Base-by-base conservation (phyloP, 2,329 filamentous ascomycete genomes). In the Elsinoe ampelina region DNA sequence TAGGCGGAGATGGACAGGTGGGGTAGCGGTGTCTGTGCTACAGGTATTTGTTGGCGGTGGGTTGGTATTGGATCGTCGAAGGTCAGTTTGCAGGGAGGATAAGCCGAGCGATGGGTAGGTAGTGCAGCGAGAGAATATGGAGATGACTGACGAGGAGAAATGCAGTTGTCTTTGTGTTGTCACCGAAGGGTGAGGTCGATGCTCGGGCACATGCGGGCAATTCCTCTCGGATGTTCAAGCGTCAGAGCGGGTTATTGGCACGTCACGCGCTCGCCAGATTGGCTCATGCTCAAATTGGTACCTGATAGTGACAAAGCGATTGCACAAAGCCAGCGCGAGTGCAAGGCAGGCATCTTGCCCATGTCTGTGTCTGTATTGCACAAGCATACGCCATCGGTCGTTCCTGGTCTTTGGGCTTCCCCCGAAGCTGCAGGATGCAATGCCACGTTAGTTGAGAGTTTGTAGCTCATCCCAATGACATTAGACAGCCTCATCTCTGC, bases 231-330 rank as follows among this genome's bases (percentile, higher is more conserved):
- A 39, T n/a, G 3, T 34, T 50, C 13, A 22, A 50, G 30, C n/a
- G 26, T 52, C 48, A 39, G 26, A 36, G 35, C 32, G 32, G 26
- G 4, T 30, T 30, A n/a, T 30, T 30, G 26, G 48, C 48, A 52
- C 48, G 48, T 52, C 48, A 52, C 48, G 48, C 48, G 48, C 48
- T 52, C 26, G 6, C 41, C 41, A 45, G 41, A 45, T 45, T 45
- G 41, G 41, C 41, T 45, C 41, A 45, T 45, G 41, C 41, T 45
- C 41, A 22, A 19, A 22, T 20, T 45, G 41, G 41, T 19, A 19
- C 41, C 41, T 45, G 41, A 45, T 45, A 45, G 41, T 45, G 41
- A 45, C 41, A 45, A 45, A 45, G 41, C 17, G 19, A 26, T 45
- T 26, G 13, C 41, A 45, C 19, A 26, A 11, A 22, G 41, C 41